phyloP scores from a whole-genome alignment of 2,329 filamentous ascomycete genomes.

The Hypoxylon sp. region DNA sequence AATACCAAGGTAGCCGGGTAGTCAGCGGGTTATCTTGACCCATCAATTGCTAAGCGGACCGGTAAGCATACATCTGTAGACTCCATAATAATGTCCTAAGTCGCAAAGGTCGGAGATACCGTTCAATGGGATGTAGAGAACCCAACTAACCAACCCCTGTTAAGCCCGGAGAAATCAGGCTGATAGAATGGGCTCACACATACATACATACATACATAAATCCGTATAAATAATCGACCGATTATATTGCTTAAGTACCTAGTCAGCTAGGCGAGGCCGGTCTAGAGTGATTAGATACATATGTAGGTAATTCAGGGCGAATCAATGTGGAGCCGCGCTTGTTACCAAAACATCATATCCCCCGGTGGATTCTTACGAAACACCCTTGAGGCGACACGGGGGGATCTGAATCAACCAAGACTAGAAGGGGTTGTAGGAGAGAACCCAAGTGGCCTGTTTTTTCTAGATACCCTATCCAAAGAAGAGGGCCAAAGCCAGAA shows the following conservation, averaged over 20 bases:
- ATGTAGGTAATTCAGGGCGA: conserved; percentile 4
- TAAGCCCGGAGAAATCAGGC: conserved; percentile 34
- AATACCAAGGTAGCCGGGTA: conserved; percentile 1
- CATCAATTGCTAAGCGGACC: conserved; percentile 13
- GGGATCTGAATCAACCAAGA: conserved; percentile 37
- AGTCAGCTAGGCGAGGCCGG: conserved; percentile 1
- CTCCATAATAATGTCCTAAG: conserved; percentile 10
- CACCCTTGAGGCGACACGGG: conserved; percentile 29
- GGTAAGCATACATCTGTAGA: conserved; percentile 7
- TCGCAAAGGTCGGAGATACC: conserved; percentile 12
- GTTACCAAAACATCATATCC: conserved; percentile 27
- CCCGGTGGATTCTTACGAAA: conserved; percentile 33
- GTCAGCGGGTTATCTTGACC: conserved; percentile 8
- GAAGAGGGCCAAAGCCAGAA: conserved; percentile 2
- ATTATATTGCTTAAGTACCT: conserved; percentile 22
- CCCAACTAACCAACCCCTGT: conserved; percentile 17
- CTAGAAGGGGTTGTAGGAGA: conserved; percentile 26
- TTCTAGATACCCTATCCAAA: conserved; percentile 9
- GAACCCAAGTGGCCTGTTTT: conserved; percentile 25
- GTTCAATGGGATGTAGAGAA: conserved; percentile 6
- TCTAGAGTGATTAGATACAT: not conserved
- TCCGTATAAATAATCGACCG: conserved; percentile 19
- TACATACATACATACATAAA: conserved; percentile 4
- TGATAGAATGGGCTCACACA: conserved; percentile 26
- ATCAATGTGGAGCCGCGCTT: conserved; percentile 23